Percentiles rank a stretch among this genome's conserved stretches.
These are phyloP conservation scores for Evansstolkia leycettana DNA, from an alignment of 495 filamentous ascomycete genomes.

Conservation along the genomic window DNA sequence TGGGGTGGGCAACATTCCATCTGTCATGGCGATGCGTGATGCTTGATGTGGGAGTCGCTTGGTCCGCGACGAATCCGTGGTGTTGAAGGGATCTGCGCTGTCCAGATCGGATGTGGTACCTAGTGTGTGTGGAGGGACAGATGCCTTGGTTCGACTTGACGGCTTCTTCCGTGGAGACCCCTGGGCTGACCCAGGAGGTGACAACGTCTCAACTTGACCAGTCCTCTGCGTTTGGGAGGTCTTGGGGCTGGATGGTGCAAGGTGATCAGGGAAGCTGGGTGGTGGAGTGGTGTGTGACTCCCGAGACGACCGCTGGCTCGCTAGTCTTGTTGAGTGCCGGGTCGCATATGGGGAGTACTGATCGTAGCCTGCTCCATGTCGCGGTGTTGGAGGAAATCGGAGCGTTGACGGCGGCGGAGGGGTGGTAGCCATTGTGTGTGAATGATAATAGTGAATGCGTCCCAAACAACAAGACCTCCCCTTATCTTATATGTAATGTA, in stretches of 20 bases:
- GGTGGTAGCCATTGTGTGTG: conserved; percentile 45
- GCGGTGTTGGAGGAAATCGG: conserved; percentile 61
- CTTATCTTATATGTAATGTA: too few species aligned
- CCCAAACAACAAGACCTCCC: too few species aligned
- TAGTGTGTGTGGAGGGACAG: conserved; percentile 9
- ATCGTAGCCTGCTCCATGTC: conserved; percentile 56
- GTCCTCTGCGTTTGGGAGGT: conserved; percentile 11
- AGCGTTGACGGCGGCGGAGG: conserved; percentile 49
- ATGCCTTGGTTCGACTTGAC: conserved; percentile 4
- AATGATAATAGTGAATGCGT: not conserved
- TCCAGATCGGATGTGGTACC: conserved; percentile 4
- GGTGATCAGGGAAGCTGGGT: conserved; percentile 15
- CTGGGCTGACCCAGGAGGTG: conserved; percentile 28
- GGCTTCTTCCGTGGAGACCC: conserved; percentile 42
- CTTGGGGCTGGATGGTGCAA: conserved; percentile 7
- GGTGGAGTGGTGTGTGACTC: conserved; percentile 26
- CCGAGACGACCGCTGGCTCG: conserved; percentile 22
- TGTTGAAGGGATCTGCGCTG: conserved; percentile 11
- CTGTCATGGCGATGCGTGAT: conserved; percentile 14
- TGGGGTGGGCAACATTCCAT: conserved; percentile 71
- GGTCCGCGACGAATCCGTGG: conserved; percentile 6
- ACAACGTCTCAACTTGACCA: conserved; percentile 10
- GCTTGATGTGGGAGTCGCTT: conserved; percentile 8
- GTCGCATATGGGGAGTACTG: conserved; percentile 54
- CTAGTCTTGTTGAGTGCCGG: conserved; percentile 36